Conservation (phyloP, 2,329 filamentous ascomycete genomes). For the Sporothrix protearum region DNA sequence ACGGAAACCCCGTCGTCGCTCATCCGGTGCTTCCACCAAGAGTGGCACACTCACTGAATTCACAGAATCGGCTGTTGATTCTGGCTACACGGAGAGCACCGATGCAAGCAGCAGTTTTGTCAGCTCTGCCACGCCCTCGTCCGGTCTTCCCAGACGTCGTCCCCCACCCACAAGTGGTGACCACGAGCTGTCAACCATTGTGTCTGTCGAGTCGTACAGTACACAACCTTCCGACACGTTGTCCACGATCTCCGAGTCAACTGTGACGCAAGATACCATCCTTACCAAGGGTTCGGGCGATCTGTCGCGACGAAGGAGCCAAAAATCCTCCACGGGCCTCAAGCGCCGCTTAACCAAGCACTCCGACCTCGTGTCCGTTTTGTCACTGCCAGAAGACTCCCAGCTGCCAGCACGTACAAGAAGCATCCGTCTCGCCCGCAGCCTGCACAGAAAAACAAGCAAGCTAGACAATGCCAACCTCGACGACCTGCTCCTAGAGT, state of each 20-base stretch:
- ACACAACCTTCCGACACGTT: conserved; percentile 48
- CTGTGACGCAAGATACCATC: conserved; percentile 51
- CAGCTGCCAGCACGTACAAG: conserved; percentile 57
- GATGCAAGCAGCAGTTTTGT: conserved; percentile 26
- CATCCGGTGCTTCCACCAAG: conserved; percentile 35
- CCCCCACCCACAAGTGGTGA: conserved; percentile 54
- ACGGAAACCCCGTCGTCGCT: conserved; percentile 32
- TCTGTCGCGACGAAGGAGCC: conserved; percentile 46
- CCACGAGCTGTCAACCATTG: conserved; percentile 56
- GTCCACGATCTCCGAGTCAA: conserved; percentile 49
- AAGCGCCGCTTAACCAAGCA: conserved; percentile 83
- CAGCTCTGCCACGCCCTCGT: conserved; percentile 27
- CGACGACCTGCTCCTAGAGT: conserved; percentile 72
- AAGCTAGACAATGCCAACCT: conserved; percentile 65
- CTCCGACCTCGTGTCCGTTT: conserved; percentile 87
- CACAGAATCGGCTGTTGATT: conserved; percentile 35
- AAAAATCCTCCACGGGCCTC: conserved; percentile 47
- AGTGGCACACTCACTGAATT: conserved; percentile 26
- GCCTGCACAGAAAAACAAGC: conserved; percentile 69
- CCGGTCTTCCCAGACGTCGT: conserved; percentile 29
- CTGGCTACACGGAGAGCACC: conserved; percentile 28
- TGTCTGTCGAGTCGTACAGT: conserved; percentile 50
- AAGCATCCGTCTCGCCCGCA: conserved; percentile 72
- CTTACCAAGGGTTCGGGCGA: conserved; percentile 48
- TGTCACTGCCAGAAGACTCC: conserved; percentile 58